Percentiles rank a stretch among this genome's conserved stretches.
phyloP scores from a whole-genome alignment of 2,329 filamentous ascomycete genomes.

The Aspergillus alliaceus region DNA sequence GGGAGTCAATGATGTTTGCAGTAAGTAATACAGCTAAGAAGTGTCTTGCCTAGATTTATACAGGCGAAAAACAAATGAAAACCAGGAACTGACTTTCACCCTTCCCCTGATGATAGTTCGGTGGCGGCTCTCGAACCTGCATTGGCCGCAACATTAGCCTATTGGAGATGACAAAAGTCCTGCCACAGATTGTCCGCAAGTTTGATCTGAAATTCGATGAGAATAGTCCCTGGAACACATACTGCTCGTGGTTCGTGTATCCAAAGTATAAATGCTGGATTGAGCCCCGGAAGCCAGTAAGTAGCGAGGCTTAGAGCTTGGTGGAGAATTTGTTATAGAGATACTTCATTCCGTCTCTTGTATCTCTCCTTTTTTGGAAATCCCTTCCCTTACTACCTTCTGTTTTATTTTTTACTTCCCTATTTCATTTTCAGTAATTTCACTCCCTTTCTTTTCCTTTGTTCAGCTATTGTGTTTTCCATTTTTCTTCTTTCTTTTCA shows the following conservation, averaged over 20 bases:
- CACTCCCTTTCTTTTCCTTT: too few relatives aligned
- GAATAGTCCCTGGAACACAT: background rate
- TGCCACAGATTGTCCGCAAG: slow-evolving; percentile 46
- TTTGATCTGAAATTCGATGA: background rate
- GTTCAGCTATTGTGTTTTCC: too few relatives aligned
- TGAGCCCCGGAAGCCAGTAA: background rate
- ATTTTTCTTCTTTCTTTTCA: too few relatives aligned
- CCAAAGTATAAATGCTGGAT: background rate
- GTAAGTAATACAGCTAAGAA: background rate
- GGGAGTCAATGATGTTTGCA: background rate
- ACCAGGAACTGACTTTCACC: background rate
- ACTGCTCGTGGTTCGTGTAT: background rate
- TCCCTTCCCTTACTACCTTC: too few relatives aligned
- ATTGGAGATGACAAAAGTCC: slow-evolving; percentile 33
- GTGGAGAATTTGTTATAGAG: too few relatives aligned
- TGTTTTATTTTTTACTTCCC: too few relatives aligned
- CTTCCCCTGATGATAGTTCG: background rate
- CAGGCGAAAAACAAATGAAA: too few relatives aligned
- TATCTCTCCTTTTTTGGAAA: too few relatives aligned
- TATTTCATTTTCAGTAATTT: too few relatives aligned
- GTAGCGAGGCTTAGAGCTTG: background rate
- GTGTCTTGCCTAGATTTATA: background rate
- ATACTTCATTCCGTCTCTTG: too few relatives aligned
- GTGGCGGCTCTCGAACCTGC: slow-evolving; percentile 23
- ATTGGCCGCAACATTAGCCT: slow-evolving; percentile 21